Evolutionary conservation across 2,329 filamentous ascomycete genomes (phyloP).

Genomic region (Coniochaeta ligniaria): DNA sequence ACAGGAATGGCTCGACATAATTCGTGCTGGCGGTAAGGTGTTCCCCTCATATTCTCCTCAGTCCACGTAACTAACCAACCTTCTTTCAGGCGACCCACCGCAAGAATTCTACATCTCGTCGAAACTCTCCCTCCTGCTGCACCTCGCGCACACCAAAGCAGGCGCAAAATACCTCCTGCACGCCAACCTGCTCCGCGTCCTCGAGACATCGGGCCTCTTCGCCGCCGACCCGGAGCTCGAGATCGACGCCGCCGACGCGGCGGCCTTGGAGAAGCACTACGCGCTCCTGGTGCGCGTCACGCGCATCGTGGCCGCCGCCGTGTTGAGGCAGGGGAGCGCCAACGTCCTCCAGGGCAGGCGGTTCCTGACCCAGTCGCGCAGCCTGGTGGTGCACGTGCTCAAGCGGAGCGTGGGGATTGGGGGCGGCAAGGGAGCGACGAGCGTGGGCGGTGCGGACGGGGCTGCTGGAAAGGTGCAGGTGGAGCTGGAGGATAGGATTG

Average conservation of each 20-base stretch:
- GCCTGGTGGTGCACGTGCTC: constrained; percentile 79
- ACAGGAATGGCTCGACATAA: constrained; percentile 58
- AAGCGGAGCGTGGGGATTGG: constrained; percentile 83
- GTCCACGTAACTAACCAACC: constrained; percentile 9
- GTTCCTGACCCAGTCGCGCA: constrained; percentile 77
- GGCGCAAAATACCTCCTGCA: constrained; percentile 85
- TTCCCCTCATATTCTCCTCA: background rate
- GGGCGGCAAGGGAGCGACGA: constrained; percentile 19
- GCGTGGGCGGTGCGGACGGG: background rate
- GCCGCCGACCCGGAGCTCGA: constrained; percentile 87
- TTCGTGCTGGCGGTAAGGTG: constrained; percentile 18
- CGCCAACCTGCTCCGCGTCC: constrained; percentile 74
- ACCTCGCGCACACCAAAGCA: constrained; percentile 74
- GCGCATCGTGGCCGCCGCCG: constrained; percentile 73
- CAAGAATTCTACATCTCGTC: constrained; percentile 52
- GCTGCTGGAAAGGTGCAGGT: constrained; percentile 15
- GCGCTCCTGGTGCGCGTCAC: constrained; percentile 72
- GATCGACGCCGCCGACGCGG: constrained; percentile 61
- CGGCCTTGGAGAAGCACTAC: constrained; percentile 75
- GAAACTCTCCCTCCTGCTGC: constrained; percentile 73
- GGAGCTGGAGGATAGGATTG: constrained; percentile 52
- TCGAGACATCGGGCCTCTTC: constrained; percentile 81
- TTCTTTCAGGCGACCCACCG: constrained; percentile 29
- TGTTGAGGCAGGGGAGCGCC: constrained; percentile 74
- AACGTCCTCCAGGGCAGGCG: constrained; percentile 73